Conservation (phyloP, 768 basidiomycete genomes). For the Russula brevipes region DNA sequence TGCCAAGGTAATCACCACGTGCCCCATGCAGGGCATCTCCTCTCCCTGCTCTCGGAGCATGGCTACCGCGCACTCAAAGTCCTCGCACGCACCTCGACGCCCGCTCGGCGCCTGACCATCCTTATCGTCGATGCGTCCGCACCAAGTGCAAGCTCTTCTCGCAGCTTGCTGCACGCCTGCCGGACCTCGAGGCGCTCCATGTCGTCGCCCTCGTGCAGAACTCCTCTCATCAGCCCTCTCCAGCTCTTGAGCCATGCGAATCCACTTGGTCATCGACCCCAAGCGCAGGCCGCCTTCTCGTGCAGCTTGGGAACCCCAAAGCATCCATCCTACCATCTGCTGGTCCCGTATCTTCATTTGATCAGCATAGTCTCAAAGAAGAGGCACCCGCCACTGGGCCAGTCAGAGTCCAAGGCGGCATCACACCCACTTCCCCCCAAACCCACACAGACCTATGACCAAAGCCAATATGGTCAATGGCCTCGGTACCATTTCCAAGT, state of each 20-base stretch:
- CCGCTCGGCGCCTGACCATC: too few species aligned
- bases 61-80: too few species aligned
- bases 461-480: conserved; percentile 99
- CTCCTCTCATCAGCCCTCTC: conserved; percentile 34
- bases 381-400: conserved; percentile 35
- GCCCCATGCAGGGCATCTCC: too few species aligned
- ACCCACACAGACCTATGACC: conserved; percentile 68
- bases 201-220: too few species aligned
- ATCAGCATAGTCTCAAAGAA: conserved; percentile 31
- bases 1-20: too few species aligned
- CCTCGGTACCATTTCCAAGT: conserved; percentile 93
- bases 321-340: conserved; percentile 30
- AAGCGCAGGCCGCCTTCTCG: conserved; percentile 79
- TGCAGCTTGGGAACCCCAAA: conserved; percentile 56
- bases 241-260: conserved; percentile 54
- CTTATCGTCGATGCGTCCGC: too few species aligned
- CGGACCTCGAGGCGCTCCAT: too few species aligned
- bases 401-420: conserved; percentile 40
- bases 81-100: too few species aligned
- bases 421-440: conserved; percentile 63
- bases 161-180: too few species aligned
- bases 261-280: conserved; percentile 49
- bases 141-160: too few species aligned
- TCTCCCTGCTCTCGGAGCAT: too few species aligned
- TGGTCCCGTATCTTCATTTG: conserved; percentile 30